Evolutionary conservation across 768 basidiomycete species (phyloP), one percentile per base, ranked within the genome.

Genomic region (Amyloporia xantha): DNA sequence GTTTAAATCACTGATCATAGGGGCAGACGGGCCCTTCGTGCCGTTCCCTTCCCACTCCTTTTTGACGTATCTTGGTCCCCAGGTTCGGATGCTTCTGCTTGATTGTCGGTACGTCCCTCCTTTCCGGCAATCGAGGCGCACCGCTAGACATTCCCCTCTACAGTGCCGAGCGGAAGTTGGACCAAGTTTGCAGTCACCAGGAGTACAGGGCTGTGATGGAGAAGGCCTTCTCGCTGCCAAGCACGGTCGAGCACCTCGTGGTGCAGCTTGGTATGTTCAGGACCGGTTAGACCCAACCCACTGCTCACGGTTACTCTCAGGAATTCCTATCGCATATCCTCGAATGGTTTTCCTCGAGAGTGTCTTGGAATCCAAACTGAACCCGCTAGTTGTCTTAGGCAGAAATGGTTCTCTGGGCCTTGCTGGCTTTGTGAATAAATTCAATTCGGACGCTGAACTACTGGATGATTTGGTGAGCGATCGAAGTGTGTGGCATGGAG

Each of bases 401-500:
- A 77, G 79, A 61, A 69, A 71, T 37, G 86, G 87, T 7, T 70
- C 77, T 0, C 52, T 87, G 44, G 86, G 86, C 17, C 62, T 91
- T 37, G 77, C 78, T 25, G 85, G 89, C 11, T 87, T 94, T 57
- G 82, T 90, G 26, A 91, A 94, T 62, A 87, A 89, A 62, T 93
- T 92, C 66, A 92, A 93, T 64, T 78, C 78, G n/a, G 88, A 90
- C 38, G 88, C 93, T 0, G 96, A 98, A 66, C 68, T 99, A 24
- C 74, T 97, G 48, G 95, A 98, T 66, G 95, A 99, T 68, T 70
- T 94, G 66, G 87, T 86, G 53, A 27, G 75, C 59, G 6, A 9
- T 7, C 4, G 6, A 10, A 12, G n/a, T n/a, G n/a, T n/a, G n/a
- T n/a, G n/a, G n/a, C n/a, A n/a, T n/a, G n/a, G n/a, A 28, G 35